Base-by-base conservation (phyloP, 768 basidiomycete genomes). In the Kwoniella sp. region DNA sequence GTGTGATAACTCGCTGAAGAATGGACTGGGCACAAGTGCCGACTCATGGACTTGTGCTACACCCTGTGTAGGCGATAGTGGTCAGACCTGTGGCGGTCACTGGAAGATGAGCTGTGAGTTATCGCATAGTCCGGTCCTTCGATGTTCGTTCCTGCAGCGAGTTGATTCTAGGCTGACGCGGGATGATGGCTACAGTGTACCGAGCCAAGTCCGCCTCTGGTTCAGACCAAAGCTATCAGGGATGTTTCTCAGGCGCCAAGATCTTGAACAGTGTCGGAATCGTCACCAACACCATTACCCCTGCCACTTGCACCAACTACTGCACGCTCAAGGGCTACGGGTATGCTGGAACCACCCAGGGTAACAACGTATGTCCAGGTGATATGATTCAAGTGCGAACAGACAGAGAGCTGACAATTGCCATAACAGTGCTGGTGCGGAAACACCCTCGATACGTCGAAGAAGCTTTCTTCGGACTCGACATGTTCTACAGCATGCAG, bases 381-480 rank as follows among this genome's bases (percentile, higher is more conserved):
- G 26, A 30, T 2, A 20, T 9, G 28, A 22, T 28, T 47, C 28
- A 50, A 56, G 4, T n/a, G 23, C 7, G n/a, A 45, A 1, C 1
- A 8, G 9, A 12, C 38, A 34, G 13, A 34, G 20, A 41, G 47
- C 63, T 64, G 56, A 64, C 56, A 29, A 12, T 23, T 54, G 45
- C 28, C 23, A 1, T 11, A 2, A 15, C n/a, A 73, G 73, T 71
- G 70, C 54, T 71, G 22, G 26, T 71, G 73, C 38, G 61, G 67
- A 26, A 67, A 70, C 25, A 61, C 61, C 2, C n/a, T 56, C 15
- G 55, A 59, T 41, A 30, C 50, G 37, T 28, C 56, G 22, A 61
- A 61, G 45, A 63, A 50, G 34, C 61, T 58, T 25, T 30, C 58
- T 25, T 29, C 63, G 4, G 63, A 58, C 26, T 23, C 56, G 11